Base-by-base conservation (phyloP, 805 yeast genomes). In the Grigorovia jiainica region DNA sequence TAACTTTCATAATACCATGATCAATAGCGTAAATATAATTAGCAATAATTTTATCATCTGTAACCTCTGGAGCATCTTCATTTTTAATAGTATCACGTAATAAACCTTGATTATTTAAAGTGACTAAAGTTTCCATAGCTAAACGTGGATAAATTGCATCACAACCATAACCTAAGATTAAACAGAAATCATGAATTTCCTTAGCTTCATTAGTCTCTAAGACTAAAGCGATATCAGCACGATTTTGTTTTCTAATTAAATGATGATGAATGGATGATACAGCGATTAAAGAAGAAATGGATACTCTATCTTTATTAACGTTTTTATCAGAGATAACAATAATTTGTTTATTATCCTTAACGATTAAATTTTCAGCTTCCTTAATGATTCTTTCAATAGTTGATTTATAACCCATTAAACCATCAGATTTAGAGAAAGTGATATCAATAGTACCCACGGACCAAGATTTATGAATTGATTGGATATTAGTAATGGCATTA, bases 221-320 rank as follows among this genome's bases (percentile, higher is more conserved):
- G 47, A 90, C 69, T 48, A 90, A 67, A 3, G 97, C 97, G 46
- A 89, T 96, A 61, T 86, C 84, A 24, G 97, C 85, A 65, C 98
- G 87, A 66, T 85, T 95, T 69, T 89, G 92, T 61, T 87, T 92
- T 66, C 95, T 78, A 47, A 90, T 95, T 63, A 92, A 74, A 64
- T 87, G 95, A 64, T 90, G 97, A 65, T 90, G 98, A 44, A 92
- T 94, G 20, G 97, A 92, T 67, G 97, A 97, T 40, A 83, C 72
- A n/a, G 98, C 97, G 52, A 89, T 75, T 56, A 92, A 68, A 7
- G 95, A 84, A 36, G 95, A 81, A 38, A 92, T 76, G 21, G 97
- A 77, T 27, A 92, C 77, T 47, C 87, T 75, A 24, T 74, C 70
- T 15, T 73, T 68, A 40, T 73, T 62, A 39, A 84, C 68, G 19